phyloP scores from a whole-genome alignment of 345 rosid genomes.

The Raphanus sativus region DNA sequence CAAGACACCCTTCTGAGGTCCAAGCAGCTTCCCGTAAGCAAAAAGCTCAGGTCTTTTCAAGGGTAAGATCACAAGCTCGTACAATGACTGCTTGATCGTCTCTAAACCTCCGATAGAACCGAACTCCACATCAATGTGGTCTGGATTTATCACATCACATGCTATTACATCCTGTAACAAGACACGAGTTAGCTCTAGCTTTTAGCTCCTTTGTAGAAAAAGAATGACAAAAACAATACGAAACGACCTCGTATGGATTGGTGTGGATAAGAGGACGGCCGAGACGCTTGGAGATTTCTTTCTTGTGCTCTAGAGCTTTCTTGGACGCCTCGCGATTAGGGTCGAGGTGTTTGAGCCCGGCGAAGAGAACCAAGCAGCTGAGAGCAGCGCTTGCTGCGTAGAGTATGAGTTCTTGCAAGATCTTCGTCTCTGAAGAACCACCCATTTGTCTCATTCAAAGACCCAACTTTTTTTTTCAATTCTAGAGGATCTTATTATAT shows the following conservation, averaged over 20 bases:
- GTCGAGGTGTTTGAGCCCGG: conserved; percentile 83
- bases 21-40: not conserved
- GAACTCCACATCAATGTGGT: conserved; percentile 44
- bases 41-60: not conserved
- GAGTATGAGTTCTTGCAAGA: conserved; percentile 70
- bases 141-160: conserved; percentile 94
- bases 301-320: conserved; percentile 87
- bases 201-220: too few relatives aligned
- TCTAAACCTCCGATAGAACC: not conserved
- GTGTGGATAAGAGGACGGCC: conserved; percentile 90
- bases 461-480: not conserved
- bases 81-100: not conserved
- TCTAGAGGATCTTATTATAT: not conserved
- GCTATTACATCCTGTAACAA: conserved; percentile 84
- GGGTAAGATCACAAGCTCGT: not conserved
- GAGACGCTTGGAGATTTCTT: conserved; percentile 82
- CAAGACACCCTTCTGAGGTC: not conserved
- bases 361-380: conserved; percentile 80
- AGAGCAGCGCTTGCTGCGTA: conserved; percentile 98
- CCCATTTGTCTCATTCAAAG: conserved; percentile 40
- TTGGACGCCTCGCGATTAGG: conserved; percentile 90
- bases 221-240: not conserved
- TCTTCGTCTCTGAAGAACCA: conserved; percentile 65
- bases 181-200: not conserved
- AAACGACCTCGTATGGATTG: conserved; percentile 77